phyloP scores from a whole-genome alignment of 345 rosid species.

The Gossypium rotundifolium region DNA sequence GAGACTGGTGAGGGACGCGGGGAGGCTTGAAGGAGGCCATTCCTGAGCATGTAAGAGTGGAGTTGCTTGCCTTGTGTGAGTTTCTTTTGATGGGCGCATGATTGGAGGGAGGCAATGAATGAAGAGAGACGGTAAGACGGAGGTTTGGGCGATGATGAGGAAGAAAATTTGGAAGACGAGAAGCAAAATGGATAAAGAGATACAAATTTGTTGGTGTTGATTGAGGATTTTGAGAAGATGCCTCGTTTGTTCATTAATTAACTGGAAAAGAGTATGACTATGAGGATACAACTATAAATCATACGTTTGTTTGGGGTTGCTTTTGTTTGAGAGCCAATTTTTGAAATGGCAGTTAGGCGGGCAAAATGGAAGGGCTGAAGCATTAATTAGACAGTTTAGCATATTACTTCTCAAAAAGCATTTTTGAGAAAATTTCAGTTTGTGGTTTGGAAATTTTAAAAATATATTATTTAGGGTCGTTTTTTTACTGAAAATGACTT shows the following conservation, averaged over 20 bases:
- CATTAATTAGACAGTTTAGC: no score
- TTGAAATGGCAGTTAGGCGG: neutral
- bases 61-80: conserved; percentile 29
- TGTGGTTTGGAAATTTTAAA: no score
- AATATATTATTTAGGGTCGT: no score
- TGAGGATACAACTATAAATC: neutral
- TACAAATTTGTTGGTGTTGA: neutral
- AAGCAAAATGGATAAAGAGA: neutral
- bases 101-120: conserved; percentile 48
- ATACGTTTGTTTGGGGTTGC: neutral
- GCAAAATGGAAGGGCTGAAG: neutral
- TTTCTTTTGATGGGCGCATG: conserved; percentile 38
- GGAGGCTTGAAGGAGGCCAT: conserved; percentile 32
- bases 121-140: conserved; percentile 23
- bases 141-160: neutral
- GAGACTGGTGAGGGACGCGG: conserved; percentile 48
- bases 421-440: no score
- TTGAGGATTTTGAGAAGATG: conserved; percentile 2
- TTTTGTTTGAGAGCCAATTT: neutral
- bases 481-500: no score
- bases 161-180: conserved; percentile 14
- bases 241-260: conserved; percentile 1
- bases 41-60: conserved; percentile 43
- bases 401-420: no score
- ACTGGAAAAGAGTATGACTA: neutral